A percentile compares a stretch with the other conserved stretches of the same genome.
Conservation (phyloP, 805 yeast species). For the Barnettozyma vustinii region DNA sequence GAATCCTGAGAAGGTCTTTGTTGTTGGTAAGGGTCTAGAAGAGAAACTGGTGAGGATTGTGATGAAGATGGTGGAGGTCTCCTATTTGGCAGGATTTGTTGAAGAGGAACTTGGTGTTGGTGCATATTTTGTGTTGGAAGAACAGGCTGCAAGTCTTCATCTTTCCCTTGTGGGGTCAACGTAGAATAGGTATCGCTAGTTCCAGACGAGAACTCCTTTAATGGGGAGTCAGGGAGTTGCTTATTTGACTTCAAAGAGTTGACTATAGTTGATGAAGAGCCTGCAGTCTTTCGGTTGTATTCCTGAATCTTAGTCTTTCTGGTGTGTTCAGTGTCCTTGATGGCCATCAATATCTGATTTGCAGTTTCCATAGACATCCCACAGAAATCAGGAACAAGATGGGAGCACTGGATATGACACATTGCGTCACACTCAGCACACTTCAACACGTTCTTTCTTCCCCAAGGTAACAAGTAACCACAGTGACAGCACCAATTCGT, state of each 20-base stretch:
- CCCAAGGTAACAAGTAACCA: slow-evolving; percentile 95
- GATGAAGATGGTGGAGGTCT: slow-evolving; percentile 21
- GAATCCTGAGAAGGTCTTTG: slow-evolving; percentile 3
- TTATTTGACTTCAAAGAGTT: slow-evolving; percentile 1
- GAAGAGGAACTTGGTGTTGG: slow-evolving; percentile 11
- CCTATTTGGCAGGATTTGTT: slow-evolving; percentile 18
- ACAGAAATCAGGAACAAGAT: slow-evolving; percentile 95
- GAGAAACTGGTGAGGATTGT: slow-evolving; percentile 4
- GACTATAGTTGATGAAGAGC: slow-evolving; percentile 11
- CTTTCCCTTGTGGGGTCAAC: neutral
- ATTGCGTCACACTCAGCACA: slow-evolving; percentile 92
- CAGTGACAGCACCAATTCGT: slow-evolving; percentile 99
- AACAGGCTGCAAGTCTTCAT: neutral
- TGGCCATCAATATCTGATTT: slow-evolving; percentile 77
- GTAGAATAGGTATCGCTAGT: neutral
- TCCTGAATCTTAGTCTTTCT: slow-evolving; percentile 21
- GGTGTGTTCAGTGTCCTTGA: slow-evolving; percentile 59
- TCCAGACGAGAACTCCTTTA: neutral
- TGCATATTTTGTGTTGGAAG: slow-evolving; percentile 16
- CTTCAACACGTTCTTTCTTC: slow-evolving; percentile 85
- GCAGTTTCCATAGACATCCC: slow-evolving; percentile 99
- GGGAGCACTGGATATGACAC: slow-evolving; percentile 91
- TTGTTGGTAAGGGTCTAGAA: slow-evolving; percentile 5
- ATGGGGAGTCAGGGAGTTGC: slow-evolving; percentile 2
- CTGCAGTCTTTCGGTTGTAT: slow-evolving; percentile 11